These are phyloP conservation scores for Perkinsela sp. DNA, from an alignment of 208 protist genomes.

Conservation along the genomic window DNA sequence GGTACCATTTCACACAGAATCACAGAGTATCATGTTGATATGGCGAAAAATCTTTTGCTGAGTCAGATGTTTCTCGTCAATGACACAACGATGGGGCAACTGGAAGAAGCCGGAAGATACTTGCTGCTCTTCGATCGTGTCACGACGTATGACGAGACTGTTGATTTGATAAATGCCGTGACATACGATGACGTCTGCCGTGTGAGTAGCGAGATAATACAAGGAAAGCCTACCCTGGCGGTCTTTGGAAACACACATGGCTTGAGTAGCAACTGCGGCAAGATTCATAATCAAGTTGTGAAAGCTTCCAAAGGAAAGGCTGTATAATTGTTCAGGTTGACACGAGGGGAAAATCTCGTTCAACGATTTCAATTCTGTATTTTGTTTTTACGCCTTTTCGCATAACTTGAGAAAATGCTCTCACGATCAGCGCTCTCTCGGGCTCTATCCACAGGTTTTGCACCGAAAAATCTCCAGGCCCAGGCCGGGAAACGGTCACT, in stretches of 20 bases:
- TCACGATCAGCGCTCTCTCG: background rate
- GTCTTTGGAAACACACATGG: slow-evolving; percentile 26
- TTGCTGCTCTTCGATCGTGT: slow-evolving; percentile 39
- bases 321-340: too few species aligned
- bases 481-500: too few species aligned
- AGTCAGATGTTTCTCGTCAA: slow-evolving; percentile 49
- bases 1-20: slow-evolving; percentile 38
- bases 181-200: slow-evolving; percentile 25
- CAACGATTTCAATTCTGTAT: too few species aligned
- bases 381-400: too few species aligned
- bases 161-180: slow-evolving; percentile 18
- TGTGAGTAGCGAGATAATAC: slow-evolving; percentile 23
- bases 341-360: too few species aligned
- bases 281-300: background rate
- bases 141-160: slow-evolving; percentile 33
- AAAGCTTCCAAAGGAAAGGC: too few species aligned
- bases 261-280: background rate
- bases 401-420: background rate
- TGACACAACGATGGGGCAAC: slow-evolving; percentile 33
- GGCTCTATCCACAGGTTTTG: background rate
- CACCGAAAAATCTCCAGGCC: too few species aligned
- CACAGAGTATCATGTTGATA: slow-evolving; percentile 27
- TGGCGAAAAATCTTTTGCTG: slow-evolving; percentile 55
- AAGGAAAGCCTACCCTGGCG: slow-evolving; percentile 24
- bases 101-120: slow-evolving; percentile 62